Evolutionary conservation across 768 basidiomycete species (phyloP), one percentile per base, ranked within the genome.

Genomic region (Erythrobasidium yunnanense): DNA sequence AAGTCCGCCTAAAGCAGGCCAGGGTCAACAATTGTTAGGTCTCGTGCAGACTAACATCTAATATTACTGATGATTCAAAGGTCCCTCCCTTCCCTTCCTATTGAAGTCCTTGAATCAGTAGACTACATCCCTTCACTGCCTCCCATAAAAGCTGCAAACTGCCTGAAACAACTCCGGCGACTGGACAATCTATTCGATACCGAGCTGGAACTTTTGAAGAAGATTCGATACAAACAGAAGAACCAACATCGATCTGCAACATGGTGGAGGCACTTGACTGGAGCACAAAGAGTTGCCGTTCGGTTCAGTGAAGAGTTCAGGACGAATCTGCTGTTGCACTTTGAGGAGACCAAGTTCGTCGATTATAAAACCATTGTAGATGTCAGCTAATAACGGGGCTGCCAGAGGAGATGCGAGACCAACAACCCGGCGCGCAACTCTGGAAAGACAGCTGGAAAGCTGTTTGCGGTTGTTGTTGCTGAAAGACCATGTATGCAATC

Each of bases 171-270:
- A 22, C 46, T 63, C 42, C 23, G 25, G 20, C 46, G 60, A 34
- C 60, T 63, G 25, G 5, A 29, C 29, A 51, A 27, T 29, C 30
- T 63, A 49, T 49, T 63, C 46, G 46, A 32, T n/a, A 25, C 32
- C 13, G 60, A 63, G 32, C 32, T 34, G 23, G 46, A 17, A 34
- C 60, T 63, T 3, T 32, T 63, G 5, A 29, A 63, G 29, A 63
- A 63, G 49, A 51, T 63, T 8, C 47, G 60, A 2, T 63, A 63
- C 60, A 63, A 63, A 49, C 60, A 63, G 47, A 63, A 63, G 60
- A 63, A 63, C 32, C 60, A 63, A 49, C 60, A 63, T 34, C 22
- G 25, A 18, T 25, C 60, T 6, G 60, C 60, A 25, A 51, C 60
- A 6, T 63, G 60, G 60, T 63, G 60, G 60, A 63, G 60, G 49